Conservation (phyloP, 768 basidiomycete species). For the Obba rivulosa region DNA sequence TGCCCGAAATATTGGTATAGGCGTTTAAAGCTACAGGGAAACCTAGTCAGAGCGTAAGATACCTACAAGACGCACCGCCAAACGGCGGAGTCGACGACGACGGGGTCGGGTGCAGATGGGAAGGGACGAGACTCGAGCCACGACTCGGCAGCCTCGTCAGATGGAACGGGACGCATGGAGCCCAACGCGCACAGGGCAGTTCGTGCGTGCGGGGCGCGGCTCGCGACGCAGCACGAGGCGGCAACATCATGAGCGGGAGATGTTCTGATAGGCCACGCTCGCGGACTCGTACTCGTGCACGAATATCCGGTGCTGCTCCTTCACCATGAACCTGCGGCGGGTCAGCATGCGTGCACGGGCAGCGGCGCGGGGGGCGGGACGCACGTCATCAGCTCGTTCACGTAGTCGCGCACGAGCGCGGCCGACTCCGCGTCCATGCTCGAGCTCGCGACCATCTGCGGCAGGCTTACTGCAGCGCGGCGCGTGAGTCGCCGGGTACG, state of each 20-base stretch:
- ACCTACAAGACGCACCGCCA: no score
- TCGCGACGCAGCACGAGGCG: not conserved
- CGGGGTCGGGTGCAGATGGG: no score
- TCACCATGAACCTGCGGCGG: constrained; percentile 64
- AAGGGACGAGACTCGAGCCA: no score
- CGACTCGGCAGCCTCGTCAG: no score
- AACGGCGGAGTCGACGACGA: no score
- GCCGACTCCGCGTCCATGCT: constrained; percentile 90
- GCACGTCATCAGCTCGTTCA: constrained; percentile 81
- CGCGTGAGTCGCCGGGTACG: constrained; percentile 7
- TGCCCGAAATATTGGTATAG: no score
- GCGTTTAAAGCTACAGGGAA: no score
- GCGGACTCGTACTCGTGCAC: constrained; percentile 75
- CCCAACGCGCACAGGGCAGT: no score
- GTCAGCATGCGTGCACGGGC: not conserved
- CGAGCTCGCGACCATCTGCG: constrained; percentile 84
- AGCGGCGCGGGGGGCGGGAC: constrained; percentile 18
- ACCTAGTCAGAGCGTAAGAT: no score
- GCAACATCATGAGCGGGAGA: constrained; percentile 57
- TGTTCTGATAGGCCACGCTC: constrained; percentile 73
- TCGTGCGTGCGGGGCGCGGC: no score
- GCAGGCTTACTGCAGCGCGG: constrained; percentile 70
- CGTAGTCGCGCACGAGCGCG: constrained; percentile 77
- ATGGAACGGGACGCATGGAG: no score
- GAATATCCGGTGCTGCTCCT: constrained; percentile 70